Evolutionary conservation across 1,139 yeast genomes (phyloP).

Genomic region (Saccharomyces hybrid): DNA sequence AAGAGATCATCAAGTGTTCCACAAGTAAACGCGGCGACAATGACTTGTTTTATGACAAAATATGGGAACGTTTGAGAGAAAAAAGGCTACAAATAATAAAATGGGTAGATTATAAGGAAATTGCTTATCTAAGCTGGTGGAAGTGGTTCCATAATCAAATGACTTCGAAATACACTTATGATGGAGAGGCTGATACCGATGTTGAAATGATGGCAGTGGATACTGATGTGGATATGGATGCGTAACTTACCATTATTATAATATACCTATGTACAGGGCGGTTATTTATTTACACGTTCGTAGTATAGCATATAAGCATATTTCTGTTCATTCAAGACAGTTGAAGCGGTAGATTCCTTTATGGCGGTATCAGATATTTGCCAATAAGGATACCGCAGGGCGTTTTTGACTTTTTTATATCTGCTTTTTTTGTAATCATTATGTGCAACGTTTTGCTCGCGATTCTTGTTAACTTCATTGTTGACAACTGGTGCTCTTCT

Average conservation of each 20-base stretch:
- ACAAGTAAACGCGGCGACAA: slow-evolving; percentile 3
- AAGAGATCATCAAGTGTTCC: not conserved
- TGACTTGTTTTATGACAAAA: slow-evolving; percentile 11
- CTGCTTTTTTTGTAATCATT: not conserved
- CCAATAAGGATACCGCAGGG: slow-evolving; percentile 69
- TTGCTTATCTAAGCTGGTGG: slow-evolving; percentile 20
- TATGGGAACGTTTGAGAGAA: slow-evolving; percentile 18
- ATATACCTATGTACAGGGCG: not conserved
- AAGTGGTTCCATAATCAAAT: slow-evolving; percentile 16
- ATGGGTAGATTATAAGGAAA: slow-evolving; percentile 22
- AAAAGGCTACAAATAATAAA: slow-evolving; percentile 21
- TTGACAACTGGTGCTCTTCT: slow-evolving; percentile 33
- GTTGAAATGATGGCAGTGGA: slow-evolving; percentile 12
- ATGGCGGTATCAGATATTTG: slow-evolving; percentile 70
- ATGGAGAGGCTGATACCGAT: slow-evolving; percentile 14
- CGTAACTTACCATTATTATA: slow-evolving; percentile 1
- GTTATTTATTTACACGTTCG: slow-evolving; percentile 34
- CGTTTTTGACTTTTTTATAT: slow-evolving; percentile 36
- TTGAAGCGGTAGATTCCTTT: slow-evolving; percentile 50
- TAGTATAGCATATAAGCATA: slow-evolving; percentile 81
- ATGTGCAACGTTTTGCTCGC: not conserved
- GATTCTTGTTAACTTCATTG: slow-evolving; percentile 3
- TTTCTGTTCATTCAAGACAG: slow-evolving; percentile 59
- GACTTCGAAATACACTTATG: not conserved
- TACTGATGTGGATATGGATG: slow-evolving; percentile 13